These are phyloP conservation scores for Macrotyloma uniflorum DNA, from an alignment of 306 rosid genomes.

Conservation along the genomic window DNA sequence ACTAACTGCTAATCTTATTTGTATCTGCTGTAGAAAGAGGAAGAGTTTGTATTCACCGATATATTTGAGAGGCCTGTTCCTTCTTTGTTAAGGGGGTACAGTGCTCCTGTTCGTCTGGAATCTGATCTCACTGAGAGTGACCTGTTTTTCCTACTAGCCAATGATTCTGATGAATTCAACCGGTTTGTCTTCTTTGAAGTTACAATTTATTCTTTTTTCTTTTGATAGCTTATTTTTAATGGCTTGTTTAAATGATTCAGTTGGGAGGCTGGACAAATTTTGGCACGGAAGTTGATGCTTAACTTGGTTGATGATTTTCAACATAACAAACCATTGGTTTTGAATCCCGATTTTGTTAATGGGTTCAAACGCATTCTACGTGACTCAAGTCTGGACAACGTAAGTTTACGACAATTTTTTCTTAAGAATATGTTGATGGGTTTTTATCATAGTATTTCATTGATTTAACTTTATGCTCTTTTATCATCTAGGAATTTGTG, in stretches of 20 bases:
- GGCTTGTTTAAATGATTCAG: conserved; percentile 51
- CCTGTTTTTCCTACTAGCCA: conserved; percentile 87
- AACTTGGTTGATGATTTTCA: conserved; percentile 80
- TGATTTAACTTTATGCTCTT: conserved; percentile 27
- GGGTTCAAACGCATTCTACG: conserved; percentile 72
- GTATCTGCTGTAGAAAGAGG: conserved; percentile 70
- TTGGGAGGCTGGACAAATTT: conserved; percentile 98
- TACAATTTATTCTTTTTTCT: conserved; percentile 19
- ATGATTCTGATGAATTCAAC: conserved; percentile 93
- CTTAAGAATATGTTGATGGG: not conserved
- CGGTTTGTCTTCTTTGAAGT: conserved; percentile 66
- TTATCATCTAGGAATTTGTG: conserved; percentile 73
- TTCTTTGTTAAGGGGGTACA: conserved; percentile 84
- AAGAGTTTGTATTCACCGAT: conserved; percentile 83
- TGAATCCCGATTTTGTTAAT: conserved; percentile 70
- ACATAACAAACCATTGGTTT: conserved; percentile 75
- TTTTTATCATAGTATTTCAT: conserved; percentile 21
- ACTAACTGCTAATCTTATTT: conserved; percentile 16
- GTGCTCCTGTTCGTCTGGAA: conserved; percentile 95
- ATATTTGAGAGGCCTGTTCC: conserved; percentile 88
- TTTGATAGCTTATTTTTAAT: conserved; percentile 33
- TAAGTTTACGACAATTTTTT: conserved; percentile 33
- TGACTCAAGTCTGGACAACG: conserved; percentile 88
- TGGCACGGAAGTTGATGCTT: conserved; percentile 91
- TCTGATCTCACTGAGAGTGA: conserved; percentile 78